These are phyloP conservation scores for Nymphaea colorata DNA, from an alignment of 164 flowering plant species.

Conservation along the genomic window DNA sequence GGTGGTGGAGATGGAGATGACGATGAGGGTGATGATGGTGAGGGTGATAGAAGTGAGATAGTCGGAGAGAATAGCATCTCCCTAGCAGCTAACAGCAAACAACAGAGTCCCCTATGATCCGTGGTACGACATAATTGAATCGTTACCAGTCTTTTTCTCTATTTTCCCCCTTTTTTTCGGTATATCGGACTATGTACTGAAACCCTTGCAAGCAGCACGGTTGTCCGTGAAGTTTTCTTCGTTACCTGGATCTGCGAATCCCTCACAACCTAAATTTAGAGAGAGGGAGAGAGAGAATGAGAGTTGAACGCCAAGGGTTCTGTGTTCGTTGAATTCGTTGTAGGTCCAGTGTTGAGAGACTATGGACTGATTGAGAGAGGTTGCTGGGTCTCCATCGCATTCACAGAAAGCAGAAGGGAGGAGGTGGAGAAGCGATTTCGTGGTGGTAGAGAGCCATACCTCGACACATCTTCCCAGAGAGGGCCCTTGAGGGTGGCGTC, in stretches of 20 bases:
- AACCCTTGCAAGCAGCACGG: background rate
- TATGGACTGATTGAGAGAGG: background rate
- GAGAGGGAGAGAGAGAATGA: slow-evolving; percentile 4
- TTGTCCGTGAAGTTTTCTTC: background rate
- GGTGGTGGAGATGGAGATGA: background rate
- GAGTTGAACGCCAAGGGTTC: background rate
- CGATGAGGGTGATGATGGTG: background rate
- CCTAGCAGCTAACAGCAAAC: background rate
- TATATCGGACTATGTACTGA: background rate
- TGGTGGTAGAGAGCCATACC: slow-evolving; percentile 31
- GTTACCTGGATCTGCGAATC: background rate
- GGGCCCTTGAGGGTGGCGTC: slow-evolving; percentile 83
- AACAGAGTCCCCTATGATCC: background rate
- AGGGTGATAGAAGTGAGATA: background rate
- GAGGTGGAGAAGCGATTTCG: background rate
- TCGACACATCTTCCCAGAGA: slow-evolving; percentile 84
- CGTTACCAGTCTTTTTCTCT: background rate
- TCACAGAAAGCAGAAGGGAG: background rate
- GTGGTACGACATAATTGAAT: background rate
- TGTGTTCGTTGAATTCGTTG: background rate
- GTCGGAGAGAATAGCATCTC: background rate
- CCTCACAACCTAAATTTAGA: background rate
- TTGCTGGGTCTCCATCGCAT: background rate
- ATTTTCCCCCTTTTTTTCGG: background rate
- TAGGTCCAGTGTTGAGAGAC: background rate